Conservation (phyloP, 768 basidiomycete species). For the Tylopilus sp. region DNA sequence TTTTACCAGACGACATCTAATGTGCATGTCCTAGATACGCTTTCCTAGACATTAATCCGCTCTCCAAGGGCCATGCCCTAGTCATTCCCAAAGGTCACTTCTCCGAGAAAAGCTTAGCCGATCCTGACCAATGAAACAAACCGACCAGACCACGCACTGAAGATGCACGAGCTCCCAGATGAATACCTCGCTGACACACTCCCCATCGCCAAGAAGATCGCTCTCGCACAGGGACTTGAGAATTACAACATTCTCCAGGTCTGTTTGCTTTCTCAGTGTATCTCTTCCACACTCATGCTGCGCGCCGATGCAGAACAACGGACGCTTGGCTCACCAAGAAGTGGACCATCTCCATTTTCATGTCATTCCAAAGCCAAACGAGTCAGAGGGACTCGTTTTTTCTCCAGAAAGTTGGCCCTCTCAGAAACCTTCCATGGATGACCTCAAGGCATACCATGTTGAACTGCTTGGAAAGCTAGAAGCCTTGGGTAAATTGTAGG, state of each 20-base stretch:
- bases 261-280: neutral
- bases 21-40: constrained; percentile 49
- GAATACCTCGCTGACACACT: constrained; percentile 75
- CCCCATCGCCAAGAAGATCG: constrained; percentile 85
- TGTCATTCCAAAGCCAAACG: constrained; percentile 85
- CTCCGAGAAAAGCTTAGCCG: neutral
- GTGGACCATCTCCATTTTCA: constrained; percentile 93
- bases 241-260: constrained; percentile 88
- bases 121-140: neutral
- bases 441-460: constrained; percentile 21
- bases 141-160: constrained; percentile 72
- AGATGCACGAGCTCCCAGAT: constrained; percentile 86
- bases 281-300: neutral
- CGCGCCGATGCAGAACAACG: constrained; percentile 54
- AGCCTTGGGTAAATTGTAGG: constrained; percentile 15
- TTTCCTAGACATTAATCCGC: constrained; percentile 90
- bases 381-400: constrained; percentile 69
- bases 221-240: constrained; percentile 63
- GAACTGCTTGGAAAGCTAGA: constrained; percentile 19
- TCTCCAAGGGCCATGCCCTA: constrained; percentile 87
- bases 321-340: constrained; percentile 58
- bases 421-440: constrained; percentile 16
- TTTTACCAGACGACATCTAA: neutral
- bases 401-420: constrained; percentile 50
- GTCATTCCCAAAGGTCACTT: constrained; percentile 83